A percentile compares a stretch with the other conserved stretches of the same genome.
These are phyloP conservation scores for Cyclotella atomus DNA, from an alignment of 108 stramenopile species.

Conservation along the genomic window DNA sequence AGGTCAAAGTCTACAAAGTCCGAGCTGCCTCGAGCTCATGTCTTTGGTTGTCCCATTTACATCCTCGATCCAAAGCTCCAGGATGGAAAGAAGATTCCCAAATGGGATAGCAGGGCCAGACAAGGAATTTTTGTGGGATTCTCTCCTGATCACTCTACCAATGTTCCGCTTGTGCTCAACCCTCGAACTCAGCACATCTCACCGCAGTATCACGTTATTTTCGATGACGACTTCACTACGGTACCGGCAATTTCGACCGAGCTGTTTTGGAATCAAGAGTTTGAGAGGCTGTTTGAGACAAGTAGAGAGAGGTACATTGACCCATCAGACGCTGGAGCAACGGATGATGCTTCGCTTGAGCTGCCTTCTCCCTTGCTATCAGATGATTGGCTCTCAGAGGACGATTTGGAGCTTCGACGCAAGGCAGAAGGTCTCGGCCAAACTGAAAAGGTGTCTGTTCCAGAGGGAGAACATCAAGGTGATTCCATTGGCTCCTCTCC, in stretches of 20 bases:
- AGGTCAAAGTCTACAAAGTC: not conserved
- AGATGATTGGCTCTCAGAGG: no score
- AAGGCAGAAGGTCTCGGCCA: no score
- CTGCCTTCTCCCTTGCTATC: no score
- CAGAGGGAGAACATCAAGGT: no score
- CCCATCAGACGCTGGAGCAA: no score
- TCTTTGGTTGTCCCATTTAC: slow-evolving; percentile 49
- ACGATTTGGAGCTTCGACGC: no score
- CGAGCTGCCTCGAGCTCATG: slow-evolving; percentile 9
- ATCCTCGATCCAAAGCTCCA: slow-evolving; percentile 45
- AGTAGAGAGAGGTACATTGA: no score
- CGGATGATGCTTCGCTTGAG: no score
- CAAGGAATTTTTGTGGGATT: not conserved
- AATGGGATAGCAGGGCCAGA: slow-evolving; percentile 36
- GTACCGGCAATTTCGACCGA: slow-evolving; percentile 1
- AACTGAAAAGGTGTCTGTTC: no score
- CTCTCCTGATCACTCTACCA: slow-evolving; percentile 32
- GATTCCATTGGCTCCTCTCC: no score
- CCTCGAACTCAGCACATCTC: slow-evolving; percentile 38
- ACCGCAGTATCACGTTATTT: slow-evolving; percentile 61
- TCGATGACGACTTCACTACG: slow-evolving; percentile 56
- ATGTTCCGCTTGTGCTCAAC: slow-evolving; percentile 51
- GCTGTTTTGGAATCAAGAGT: not conserved
- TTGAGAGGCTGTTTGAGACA: slow-evolving; percentile 6
- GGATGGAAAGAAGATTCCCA: slow-evolving; percentile 47